Conservation (phyloP, 495 filamentous ascomycete genomes). For the Aeminium ludgeri region DNA sequence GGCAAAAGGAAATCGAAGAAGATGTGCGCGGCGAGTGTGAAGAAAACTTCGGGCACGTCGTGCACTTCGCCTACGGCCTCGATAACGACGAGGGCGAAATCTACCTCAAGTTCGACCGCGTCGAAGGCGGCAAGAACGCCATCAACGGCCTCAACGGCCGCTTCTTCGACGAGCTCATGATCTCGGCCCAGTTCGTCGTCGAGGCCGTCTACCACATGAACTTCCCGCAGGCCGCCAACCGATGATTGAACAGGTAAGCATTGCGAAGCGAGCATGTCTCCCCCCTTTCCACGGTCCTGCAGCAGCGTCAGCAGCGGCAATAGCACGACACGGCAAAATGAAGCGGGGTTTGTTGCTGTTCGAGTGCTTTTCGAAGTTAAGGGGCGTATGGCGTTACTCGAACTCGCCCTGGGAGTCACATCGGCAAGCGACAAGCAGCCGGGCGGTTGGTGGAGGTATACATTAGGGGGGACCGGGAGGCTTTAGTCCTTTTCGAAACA, state of each 20-base stretch:
- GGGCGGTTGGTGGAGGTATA: no score
- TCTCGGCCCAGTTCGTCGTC: conserved; percentile 86
- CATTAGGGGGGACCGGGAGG: no score
- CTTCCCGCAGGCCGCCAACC: conserved; percentile 9
- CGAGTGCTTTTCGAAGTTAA: no score
- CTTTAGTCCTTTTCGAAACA: no score
- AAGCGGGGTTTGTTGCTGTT: no score
- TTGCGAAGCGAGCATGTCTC: no score
- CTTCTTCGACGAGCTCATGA: conserved; percentile 79
- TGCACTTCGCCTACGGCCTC: conserved; percentile 83
- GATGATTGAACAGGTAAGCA: not conserved
- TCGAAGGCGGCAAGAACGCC: conserved; percentile 87
- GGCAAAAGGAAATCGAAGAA: conserved; percentile 87
- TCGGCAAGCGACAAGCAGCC: no score
- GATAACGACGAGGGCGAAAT: conserved; percentile 88
- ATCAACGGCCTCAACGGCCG: conserved; percentile 95
- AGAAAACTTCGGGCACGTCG: conserved; percentile 90
- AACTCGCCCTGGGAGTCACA: no score
- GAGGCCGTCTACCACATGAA: conserved; percentile 72
- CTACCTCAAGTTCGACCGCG: conserved; percentile 93
- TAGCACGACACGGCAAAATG: no score
- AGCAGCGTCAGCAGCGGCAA: no score
- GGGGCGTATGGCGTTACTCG: no score
- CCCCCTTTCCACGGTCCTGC: no score
- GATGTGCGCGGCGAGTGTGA: conserved; percentile 90